phyloP scores from a whole-genome alignment of 116 monocot species.

The Thalassia testudinum region DNA sequence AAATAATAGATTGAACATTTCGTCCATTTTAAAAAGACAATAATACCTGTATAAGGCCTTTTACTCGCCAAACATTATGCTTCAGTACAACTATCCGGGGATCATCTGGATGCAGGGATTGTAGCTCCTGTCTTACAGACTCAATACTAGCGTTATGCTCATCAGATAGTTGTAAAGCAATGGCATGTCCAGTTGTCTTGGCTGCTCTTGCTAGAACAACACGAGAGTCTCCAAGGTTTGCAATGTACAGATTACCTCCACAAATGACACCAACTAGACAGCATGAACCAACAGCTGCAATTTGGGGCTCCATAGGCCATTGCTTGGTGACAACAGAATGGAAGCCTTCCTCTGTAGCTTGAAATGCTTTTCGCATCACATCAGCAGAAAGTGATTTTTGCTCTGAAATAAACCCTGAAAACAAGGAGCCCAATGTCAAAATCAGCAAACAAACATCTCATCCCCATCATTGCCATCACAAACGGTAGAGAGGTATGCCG shows the following conservation, averaged over 20 bases:
- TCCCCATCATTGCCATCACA: too few relatives aligned
- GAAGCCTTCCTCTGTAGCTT: conserved; percentile 54
- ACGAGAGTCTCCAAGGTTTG: conserved; percentile 54
- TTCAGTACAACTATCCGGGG: conserved; percentile 25
- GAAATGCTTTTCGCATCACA: conserved; percentile 33
- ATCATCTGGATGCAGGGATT: conserved; percentile 25
- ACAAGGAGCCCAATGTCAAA: neutral
- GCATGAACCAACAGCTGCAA: conserved; percentile 60
- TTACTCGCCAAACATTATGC: conserved; percentile 36
- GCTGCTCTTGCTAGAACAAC: conserved; percentile 29
- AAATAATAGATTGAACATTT: too few relatives aligned
- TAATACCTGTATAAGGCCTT: conserved; percentile 34
- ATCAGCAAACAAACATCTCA: too few relatives aligned
- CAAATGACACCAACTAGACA: conserved; percentile 51
- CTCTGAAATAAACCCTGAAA: conserved; percentile 38
- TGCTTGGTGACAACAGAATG: conserved; percentile 30
- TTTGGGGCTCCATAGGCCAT: conserved; percentile 40
- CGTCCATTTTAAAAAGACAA: too few relatives aligned
- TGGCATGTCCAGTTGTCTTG: conserved; percentile 25
- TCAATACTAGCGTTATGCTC: conserved; percentile 36
- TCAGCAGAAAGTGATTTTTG: conserved; percentile 39
- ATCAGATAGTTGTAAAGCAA: conserved; percentile 26
- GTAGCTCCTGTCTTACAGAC: conserved; percentile 27
- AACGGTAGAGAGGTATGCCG: too few relatives aligned
- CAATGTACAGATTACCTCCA: conserved; percentile 33